Percentiles rank a stretch among this genome's conserved stretches.
These are phyloP conservation scores for Eucalyptus dawsonii DNA, from an alignment of 345 rosid species.

Conservation along the genomic window DNA sequence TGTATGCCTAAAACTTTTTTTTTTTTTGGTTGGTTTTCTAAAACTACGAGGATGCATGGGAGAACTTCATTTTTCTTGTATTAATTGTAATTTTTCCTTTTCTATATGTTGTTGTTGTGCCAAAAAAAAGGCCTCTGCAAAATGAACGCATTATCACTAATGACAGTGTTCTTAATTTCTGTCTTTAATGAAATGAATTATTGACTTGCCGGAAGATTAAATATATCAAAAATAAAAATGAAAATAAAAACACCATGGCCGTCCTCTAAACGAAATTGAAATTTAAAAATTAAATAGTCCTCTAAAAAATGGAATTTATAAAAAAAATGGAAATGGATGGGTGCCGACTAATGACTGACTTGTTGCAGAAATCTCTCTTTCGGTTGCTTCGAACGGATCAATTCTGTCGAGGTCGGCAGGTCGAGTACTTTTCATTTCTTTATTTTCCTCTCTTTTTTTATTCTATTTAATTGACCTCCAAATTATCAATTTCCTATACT, in stretches of 20 bases:
- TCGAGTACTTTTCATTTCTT: neutral
- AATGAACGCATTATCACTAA: neutral
- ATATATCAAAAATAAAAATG: accelerated
- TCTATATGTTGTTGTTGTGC: too few relatives aligned
- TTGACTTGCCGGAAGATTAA: neutral
- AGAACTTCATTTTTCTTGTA: neutral
- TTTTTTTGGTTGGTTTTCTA: neutral
- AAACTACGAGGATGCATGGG: neutral
- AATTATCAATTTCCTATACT: neutral
- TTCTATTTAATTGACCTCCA: neutral
- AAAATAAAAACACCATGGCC: neutral
- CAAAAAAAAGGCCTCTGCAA: neutral
- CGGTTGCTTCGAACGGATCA: neutral
- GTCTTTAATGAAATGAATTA: neutral
- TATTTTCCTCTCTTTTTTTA: neutral
- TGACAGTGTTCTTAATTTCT: neutral
- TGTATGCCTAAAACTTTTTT: neutral
- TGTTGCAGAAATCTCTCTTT: neutral
- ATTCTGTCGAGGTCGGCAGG: neutral
- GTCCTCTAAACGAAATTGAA: neutral
- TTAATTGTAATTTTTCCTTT: neutral
- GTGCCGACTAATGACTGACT: neutral
- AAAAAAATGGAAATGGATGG: neutral
- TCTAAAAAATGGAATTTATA: neutral
- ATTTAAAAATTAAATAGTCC: neutral